Evolutionary conservation across 2,329 filamentous ascomycete species (phyloP).

Genomic region (Penicillium sp.): DNA sequence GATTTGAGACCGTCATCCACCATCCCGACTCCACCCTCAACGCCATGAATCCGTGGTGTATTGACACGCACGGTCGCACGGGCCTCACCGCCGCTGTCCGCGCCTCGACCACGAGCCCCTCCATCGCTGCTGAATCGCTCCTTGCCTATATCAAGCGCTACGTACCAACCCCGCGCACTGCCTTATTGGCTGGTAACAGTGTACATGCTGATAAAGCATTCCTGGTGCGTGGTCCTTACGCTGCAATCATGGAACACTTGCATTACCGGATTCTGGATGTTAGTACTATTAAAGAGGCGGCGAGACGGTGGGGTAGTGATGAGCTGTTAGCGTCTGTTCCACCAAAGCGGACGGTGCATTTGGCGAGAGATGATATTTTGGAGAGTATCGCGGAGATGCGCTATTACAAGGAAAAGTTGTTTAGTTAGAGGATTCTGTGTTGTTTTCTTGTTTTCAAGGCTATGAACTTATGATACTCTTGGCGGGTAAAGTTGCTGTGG

Average conservation of each 20-base stretch:
- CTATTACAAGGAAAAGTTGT: slow-evolving; percentile 75
- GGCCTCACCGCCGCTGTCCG: slow-evolving; percentile 78
- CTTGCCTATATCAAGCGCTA: slow-evolving; percentile 74
- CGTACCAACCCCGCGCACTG: slow-evolving; percentile 66
- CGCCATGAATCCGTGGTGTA: slow-evolving; percentile 89
- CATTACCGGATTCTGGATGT: slow-evolving; percentile 93
- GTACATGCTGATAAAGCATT: slow-evolving; percentile 90
- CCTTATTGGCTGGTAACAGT: slow-evolving; percentile 84
- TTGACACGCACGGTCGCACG: slow-evolving; percentile 72
- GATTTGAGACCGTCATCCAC: slow-evolving; percentile 79
- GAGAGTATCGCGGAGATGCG: slow-evolving; percentile 92
- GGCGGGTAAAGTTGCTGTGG: neutral
- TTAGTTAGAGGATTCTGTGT: slow-evolving; percentile 36
- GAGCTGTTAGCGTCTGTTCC: slow-evolving; percentile 64
- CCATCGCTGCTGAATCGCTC: slow-evolving; percentile 70
- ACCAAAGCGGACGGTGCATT: slow-evolving; percentile 72
- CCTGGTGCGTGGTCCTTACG: slow-evolving; percentile 72
- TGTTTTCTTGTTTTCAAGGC: neutral
- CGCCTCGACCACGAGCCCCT: slow-evolving; percentile 69
- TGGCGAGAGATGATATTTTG: slow-evolving; percentile 84
- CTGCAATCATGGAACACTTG: slow-evolving; percentile 70
- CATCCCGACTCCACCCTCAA: slow-evolving; percentile 69
- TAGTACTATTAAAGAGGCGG: slow-evolving; percentile 88
- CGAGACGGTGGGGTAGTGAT: slow-evolving; percentile 72
- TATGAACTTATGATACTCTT: neutral